These are phyloP conservation scores for Plasmodium coatneyi DNA, from an alignment of 169 alveolate genomes.

Conservation along the genomic window DNA sequence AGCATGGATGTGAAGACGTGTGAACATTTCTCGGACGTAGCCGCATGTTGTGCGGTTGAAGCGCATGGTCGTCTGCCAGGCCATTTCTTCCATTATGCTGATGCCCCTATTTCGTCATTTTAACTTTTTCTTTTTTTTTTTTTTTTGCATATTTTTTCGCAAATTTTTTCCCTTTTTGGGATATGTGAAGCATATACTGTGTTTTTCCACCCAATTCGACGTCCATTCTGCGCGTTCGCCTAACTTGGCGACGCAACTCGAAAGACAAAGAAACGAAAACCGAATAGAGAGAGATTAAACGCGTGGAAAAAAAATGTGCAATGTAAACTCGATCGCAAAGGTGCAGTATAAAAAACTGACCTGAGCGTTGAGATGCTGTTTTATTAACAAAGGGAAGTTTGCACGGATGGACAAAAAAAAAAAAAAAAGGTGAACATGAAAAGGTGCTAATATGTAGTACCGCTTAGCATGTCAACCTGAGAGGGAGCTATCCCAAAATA, in stretches of 20 bases:
- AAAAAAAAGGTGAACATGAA: not conserved
- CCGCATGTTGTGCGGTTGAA: not conserved
- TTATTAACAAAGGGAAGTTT: not conserved
- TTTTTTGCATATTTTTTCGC: not conserved
- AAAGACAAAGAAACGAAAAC: not conserved
- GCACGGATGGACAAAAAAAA: not conserved
- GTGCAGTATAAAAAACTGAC: not conserved
- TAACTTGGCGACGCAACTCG: not conserved
- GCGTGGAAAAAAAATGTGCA: not conserved
- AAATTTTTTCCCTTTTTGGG: not conserved
- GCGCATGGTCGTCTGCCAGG: not conserved
- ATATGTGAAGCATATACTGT: not conserved
- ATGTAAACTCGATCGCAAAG: not conserved
- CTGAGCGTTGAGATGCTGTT: not conserved
- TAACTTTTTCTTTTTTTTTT: not conserved
- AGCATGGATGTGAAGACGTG: not conserved
- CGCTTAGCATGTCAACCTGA: not conserved
- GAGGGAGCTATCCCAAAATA: not conserved
- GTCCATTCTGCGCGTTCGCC: not conserved
- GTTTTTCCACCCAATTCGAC: not conserved
- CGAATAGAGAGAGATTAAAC: not conserved
- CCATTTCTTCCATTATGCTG: not conserved
- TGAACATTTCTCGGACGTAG: not conserved
- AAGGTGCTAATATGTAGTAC: not conserved
- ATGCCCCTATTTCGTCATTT: not conserved